These are phyloP conservation scores for Mycotypha africana DNA, from an alignment of 371 early-diverging fungal genomes.

Conservation along the genomic window DNA sequence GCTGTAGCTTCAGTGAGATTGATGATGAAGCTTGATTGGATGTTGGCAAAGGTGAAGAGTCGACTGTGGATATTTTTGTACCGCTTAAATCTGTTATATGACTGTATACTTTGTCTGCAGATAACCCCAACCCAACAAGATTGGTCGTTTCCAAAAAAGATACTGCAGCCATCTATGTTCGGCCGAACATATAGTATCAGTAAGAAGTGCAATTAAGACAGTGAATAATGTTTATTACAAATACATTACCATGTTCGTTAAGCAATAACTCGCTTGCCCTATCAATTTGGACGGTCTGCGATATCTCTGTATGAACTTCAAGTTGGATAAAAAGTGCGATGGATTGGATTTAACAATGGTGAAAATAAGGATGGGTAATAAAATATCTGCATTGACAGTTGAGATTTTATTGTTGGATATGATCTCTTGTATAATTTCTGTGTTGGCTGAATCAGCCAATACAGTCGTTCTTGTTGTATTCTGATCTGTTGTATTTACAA, in stretches of 20 bases:
- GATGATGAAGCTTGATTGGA: too few species aligned
- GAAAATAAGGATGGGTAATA: conserved; percentile 64
- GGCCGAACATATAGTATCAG: too few species aligned
- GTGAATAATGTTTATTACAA: neutral
- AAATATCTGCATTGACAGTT: conserved; percentile 51
- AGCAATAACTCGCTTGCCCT: conserved; percentile 48
- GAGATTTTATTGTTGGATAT: conserved; percentile 15
- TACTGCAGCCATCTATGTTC: conserved; percentile 44
- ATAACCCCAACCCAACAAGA: conserved; percentile 38
- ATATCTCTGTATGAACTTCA: conserved; percentile 52
- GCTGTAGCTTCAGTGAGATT: too few species aligned
- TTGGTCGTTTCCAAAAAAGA: conserved; percentile 44
- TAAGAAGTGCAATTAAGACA: too few species aligned
- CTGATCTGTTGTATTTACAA: conserved; percentile 21
- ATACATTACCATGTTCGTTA: conserved; percentile 38
- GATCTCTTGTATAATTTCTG: conserved; percentile 11
- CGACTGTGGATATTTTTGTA: neutral
- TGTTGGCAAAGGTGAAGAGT: conserved; percentile 1
- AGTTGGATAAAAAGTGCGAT: conserved; percentile 57
- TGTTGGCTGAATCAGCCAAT: conserved; percentile 15
- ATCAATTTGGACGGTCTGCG: conserved; percentile 30
- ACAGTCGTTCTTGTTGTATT: neutral
- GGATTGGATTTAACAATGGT: conserved; percentile 67
- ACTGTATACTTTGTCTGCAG: conserved; percentile 38
- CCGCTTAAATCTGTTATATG: conserved; percentile 32